Conservation (phyloP, 2,329 filamentous ascomycete genomes). For the Trichoderma atroviride region DNA sequence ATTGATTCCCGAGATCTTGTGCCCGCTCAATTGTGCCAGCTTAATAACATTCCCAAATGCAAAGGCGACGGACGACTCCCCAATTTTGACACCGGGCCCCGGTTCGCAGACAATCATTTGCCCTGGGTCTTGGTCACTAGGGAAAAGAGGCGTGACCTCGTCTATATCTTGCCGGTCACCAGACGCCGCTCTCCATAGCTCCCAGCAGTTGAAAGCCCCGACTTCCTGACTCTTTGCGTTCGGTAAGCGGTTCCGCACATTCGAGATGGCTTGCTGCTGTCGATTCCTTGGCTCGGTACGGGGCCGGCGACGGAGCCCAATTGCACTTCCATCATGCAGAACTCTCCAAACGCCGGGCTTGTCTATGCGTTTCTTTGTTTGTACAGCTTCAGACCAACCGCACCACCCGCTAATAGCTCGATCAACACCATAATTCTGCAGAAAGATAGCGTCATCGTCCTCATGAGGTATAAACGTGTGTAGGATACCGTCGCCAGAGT, state of each 20-base stretch:
- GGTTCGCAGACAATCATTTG: constrained; percentile 66
- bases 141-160: constrained; percentile 51
- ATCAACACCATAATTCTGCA: constrained; percentile 46
- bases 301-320: constrained; percentile 61
- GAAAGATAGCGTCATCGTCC: constrained; percentile 59
- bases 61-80: constrained; percentile 67
- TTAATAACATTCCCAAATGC: constrained; percentile 75
- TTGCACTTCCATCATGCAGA: constrained; percentile 60
- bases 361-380: constrained; percentile 56
- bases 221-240: constrained; percentile 31
- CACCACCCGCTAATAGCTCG: constrained; percentile 48
- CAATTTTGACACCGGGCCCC: constrained; percentile 66
- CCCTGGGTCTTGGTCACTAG: constrained; percentile 46
- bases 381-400: constrained; percentile 54
- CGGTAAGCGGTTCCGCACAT: constrained; percentile 37
- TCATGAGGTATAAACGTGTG: constrained; percentile 62
- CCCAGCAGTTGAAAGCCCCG: constrained; percentile 48
- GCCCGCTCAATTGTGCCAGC: constrained; percentile 64
- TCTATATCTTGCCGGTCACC: constrained; percentile 48
- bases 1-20: constrained; percentile 55
- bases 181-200: constrained; percentile 57
- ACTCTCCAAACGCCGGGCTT: constrained; percentile 68
- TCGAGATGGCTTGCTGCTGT: constrained; percentile 31
- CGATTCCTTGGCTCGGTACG: constrained; percentile 28
- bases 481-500: constrained; percentile 64